Base-by-base conservation (phyloP, 805 yeast genomes). In the Yamadazyma kitorensis region DNA sequence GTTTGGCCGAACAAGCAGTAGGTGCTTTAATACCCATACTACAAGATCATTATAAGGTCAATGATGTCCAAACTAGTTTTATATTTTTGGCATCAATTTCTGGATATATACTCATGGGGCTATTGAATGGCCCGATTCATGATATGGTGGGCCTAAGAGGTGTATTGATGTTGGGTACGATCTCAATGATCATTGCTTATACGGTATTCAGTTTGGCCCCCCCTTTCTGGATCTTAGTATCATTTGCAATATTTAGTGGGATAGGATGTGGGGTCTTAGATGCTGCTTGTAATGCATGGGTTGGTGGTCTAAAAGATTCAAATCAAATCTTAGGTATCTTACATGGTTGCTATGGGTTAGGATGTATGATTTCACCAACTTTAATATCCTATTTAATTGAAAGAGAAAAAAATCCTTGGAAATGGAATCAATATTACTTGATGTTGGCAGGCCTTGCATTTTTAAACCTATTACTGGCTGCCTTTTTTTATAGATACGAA, bases 11-110 rank as follows among this genome's bases (percentile, higher is more conserved):
- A 44, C 82, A 80, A 49, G 64, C 82, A 0, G 52, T 78, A 12
- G 86, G 86, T 0, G 69, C 84, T 0, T 49, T 80, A 24, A 60
- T 81, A 40, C 82, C 83, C 2, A 57, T 68, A 24, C 42, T 79
- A 11, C 70, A 76, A 34, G 52, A 48, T 4, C 55, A 72, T 31
- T 80, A 78, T 49, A 19, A 57, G 2, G 63, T 78, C 5, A 59
- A 70, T 41, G 75, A 81, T 43, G 54, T 72, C 1, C 58, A 61
- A 21, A 56, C 74, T 2, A 71, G 82, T 3, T 48, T 67, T 22
- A 49, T 80, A 3, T 80, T 78, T 44, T 51, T 79, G 14, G 64
- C 74, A 9, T 71, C 73, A 17, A 71, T 77, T 15, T 14, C 64
- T 1, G 86, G 87, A 0, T 81, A 80, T 50, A 59, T 77, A 14